Percentiles rank a stretch among this genome's conserved stretches.
Evolutionary conservation across 208 protist species (phyloP).

Genomic region (Trypanosoma grayi): DNA sequence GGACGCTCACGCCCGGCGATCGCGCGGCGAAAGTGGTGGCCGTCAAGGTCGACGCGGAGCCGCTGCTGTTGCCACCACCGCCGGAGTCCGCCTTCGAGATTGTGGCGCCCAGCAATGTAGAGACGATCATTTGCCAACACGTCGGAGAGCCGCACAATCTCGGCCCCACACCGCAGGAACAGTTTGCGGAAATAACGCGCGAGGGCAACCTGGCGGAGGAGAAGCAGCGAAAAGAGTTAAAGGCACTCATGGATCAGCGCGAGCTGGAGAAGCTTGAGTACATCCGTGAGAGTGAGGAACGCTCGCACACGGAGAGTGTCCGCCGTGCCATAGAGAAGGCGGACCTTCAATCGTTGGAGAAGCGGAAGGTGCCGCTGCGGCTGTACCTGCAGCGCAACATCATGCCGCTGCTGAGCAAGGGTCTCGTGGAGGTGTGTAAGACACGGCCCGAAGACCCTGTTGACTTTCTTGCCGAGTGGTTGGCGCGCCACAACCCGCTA

Average conservation of each 20-base stretch:
- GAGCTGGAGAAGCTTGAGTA: conserved; percentile 22
- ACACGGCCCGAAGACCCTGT: conserved; percentile 91
- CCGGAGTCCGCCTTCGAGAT: conserved; percentile 58
- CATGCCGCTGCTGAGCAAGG: conserved; percentile 91
- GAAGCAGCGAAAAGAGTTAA: conserved; percentile 30
- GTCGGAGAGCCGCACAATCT: conserved; percentile 89
- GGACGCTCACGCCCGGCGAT: conserved; percentile 35
- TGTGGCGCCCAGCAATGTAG: conserved; percentile 28
- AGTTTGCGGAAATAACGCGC: conserved; percentile 68
- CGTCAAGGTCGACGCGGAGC: conserved; percentile 52
- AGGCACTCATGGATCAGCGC: conserved; percentile 28
- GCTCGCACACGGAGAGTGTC: conserved; percentile 22
- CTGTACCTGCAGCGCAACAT: conserved; percentile 91
- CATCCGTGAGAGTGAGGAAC: conserved; percentile 16
- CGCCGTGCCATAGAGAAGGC: conserved; percentile 42
- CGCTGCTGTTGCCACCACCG: conserved; percentile 63
- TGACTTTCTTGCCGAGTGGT: conserved; percentile 93
- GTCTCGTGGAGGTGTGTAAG: conserved; percentile 91
- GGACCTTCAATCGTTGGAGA: conserved; percentile 83
- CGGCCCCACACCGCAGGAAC: conserved; percentile 79
- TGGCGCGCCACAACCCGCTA: conserved; percentile 89
- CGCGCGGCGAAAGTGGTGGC: conserved; percentile 36
- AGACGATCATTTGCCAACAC: conserved; percentile 47
- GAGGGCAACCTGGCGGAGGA: conserved; percentile 30
- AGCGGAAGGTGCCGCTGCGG: conserved; percentile 77